Conservation (phyloP, 768 basidiomycete genomes). For the Suillus sp. region DNA sequence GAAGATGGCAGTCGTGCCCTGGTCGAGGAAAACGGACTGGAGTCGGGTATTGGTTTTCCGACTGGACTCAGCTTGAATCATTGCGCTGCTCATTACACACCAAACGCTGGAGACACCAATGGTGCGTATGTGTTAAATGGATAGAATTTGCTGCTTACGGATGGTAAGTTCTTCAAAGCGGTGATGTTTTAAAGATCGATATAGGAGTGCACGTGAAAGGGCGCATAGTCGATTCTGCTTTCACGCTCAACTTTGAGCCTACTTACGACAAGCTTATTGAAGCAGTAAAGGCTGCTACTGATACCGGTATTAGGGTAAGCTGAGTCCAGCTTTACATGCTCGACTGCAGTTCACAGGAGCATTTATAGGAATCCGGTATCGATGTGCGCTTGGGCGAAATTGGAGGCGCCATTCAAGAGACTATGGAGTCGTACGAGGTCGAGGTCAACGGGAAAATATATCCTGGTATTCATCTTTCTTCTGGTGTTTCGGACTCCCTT, state of each 20-base stretch:
- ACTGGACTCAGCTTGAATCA: conserved; percentile 93
- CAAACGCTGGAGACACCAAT: conserved; percentile 88
- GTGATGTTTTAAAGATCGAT: conserved; percentile 95
- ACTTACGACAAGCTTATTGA: conserved; percentile 88
- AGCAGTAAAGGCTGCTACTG: conserved; percentile 92
- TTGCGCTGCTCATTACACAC: conserved; percentile 95
- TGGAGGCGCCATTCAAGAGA: conserved; percentile 91
- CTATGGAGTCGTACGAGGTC: conserved; percentile 99
- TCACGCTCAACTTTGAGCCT: conserved; percentile 87
- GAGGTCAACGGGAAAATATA: conserved; percentile 83
- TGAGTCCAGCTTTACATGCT: conserved; percentile 9
- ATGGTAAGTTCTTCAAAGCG: conserved; percentile 67
- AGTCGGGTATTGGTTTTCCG: conserved; percentile 92
- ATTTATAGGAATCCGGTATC: conserved; percentile 84
- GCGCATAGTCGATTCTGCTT: conserved; percentile 94
- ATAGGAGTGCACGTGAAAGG: conserved; percentile 97
- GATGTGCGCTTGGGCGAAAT: conserved; percentile 93
- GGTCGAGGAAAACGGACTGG: conserved; percentile 87
- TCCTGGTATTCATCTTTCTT: conserved; percentile 54
- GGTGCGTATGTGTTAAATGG: conserved; percentile 47
- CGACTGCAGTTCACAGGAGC: background rate
- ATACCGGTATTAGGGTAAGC: conserved; percentile 83
- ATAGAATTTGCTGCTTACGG: conserved; percentile 14
- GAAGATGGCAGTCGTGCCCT: conserved; percentile 90
- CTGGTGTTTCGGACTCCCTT: background rate